These are phyloP conservation scores for Sophora flavescens DNA, from an alignment of 306 rosid genomes.

Conservation along the genomic window DNA sequence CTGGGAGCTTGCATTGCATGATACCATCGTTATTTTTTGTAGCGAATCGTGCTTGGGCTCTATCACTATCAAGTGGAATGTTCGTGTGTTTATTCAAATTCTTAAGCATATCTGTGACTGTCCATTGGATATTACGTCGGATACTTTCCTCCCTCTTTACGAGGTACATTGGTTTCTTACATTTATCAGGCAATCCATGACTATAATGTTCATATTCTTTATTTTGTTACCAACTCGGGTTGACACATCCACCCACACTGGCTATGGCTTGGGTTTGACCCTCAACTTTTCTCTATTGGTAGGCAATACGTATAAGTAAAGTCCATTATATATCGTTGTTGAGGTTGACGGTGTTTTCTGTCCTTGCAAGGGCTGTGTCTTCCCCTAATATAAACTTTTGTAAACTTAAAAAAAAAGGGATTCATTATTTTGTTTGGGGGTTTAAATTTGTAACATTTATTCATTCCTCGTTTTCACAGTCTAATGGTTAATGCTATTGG, in stretches of 20 bases:
- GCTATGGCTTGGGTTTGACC: no score
- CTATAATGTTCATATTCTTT: background rate
- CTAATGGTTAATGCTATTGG: conserved; percentile 24
- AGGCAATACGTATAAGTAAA: no score
- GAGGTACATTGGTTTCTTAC: conserved; percentile 59
- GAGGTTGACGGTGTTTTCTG: no score
- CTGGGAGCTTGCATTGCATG: no score
- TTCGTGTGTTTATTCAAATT: conserved; percentile 59
- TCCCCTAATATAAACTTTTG: no score
- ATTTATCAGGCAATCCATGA: conserved; percentile 25
- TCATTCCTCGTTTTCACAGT: conserved; percentile 1
- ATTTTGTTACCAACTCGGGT: background rate
- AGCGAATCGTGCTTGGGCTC: conserved; percentile 71
- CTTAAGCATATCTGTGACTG: conserved; percentile 63
- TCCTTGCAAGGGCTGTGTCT: no score
- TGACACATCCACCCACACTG: no score
- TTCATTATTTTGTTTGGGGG: conserved; percentile 31
- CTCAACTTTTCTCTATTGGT: no score
- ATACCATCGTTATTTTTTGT: no score
- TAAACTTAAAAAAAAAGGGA: no score
- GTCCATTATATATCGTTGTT: no score
- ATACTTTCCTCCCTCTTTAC: conserved; percentile 64
- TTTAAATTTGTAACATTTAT: background rate
- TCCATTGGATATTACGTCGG: conserved; percentile 54
- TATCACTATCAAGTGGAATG: conserved; percentile 63